Conservation (phyloP, 2,329 filamentous ascomycete genomes). For the Apiospora hydei region DNA sequence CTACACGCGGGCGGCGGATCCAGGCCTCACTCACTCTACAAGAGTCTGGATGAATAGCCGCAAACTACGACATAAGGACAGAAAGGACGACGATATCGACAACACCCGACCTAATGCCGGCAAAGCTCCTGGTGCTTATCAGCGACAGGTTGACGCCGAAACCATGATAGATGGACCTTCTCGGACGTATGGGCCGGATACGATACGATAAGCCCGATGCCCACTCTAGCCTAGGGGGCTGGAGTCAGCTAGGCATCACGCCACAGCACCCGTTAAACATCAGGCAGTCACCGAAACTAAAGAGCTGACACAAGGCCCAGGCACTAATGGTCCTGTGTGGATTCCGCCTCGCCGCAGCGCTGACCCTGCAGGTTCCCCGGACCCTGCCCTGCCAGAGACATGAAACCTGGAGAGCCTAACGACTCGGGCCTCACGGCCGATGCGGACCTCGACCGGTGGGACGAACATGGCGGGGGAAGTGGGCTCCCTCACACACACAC, state of each 20-base stretch:
- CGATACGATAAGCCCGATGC: not conserved
- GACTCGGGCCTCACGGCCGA: not conserved
- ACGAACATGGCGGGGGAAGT: not conserved
- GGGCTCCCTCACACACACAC: not conserved
- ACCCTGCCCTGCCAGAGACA: not conserved
- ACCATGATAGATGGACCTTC: not conserved
- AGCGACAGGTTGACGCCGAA: not conserved
- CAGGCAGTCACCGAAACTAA: not conserved
- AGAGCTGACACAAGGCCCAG: not conserved
- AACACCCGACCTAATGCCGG: not conserved
- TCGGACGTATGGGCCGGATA: not conserved
- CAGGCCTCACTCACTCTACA: not conserved
- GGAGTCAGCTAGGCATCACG: not conserved
- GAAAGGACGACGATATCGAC: not conserved
- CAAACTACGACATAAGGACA: not conserved
- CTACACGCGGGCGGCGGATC: not conserved
- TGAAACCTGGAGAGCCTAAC: not conserved
- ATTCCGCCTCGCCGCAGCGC: not conserved
- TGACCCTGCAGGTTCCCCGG: slow-evolving; percentile 10
- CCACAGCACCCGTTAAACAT: not conserved
- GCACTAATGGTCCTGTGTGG: not conserved
- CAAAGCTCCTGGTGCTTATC: not conserved
- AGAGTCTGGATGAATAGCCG: not conserved
- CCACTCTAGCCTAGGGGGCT: not conserved
- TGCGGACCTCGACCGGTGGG: not conserved